phyloP scores from a whole-genome alignment of 202 grass and related monocot species.

The Brachypodium distachyon region DNA sequence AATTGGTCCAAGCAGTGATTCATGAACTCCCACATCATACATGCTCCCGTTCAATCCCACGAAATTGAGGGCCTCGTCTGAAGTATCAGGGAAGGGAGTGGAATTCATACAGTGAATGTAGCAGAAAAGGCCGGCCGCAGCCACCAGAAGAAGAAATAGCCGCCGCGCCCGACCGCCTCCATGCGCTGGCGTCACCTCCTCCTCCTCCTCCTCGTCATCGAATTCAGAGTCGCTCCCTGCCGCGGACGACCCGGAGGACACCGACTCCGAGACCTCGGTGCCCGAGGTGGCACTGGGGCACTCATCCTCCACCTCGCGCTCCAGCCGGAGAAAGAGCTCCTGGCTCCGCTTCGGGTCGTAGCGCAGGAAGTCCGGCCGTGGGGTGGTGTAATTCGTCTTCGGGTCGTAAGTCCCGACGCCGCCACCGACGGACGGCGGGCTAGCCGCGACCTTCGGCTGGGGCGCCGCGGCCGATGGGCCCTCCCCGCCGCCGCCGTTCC shows the following conservation, averaged over 20 bases:
- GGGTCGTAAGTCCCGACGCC: conserved; percentile 53
- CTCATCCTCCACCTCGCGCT: conserved; percentile 25
- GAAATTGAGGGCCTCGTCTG: conserved; percentile 1
- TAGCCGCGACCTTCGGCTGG: not conserved
- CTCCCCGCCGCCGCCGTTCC: conserved; percentile 18
- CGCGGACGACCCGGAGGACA: not conserved
- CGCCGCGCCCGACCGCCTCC: conserved; percentile 10
- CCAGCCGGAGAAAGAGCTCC: conserved; percentile 48
- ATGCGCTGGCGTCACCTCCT: not conserved
- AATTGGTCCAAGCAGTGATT: not conserved
- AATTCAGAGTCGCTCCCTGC: not conserved
- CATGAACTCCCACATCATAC: not conserved
- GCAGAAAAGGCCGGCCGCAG: conserved; percentile 23
- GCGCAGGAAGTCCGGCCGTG: conserved; percentile 65
- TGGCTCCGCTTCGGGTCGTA: conserved; percentile 58
- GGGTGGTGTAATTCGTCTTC: conserved; percentile 66
- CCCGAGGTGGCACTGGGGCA: conserved; percentile 14
- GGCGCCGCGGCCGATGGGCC: not conserved
- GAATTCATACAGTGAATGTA: conserved; percentile 35
- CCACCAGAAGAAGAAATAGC: conserved; percentile 35
- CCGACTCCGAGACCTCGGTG: not conserved
- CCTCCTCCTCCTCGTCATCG: conserved; percentile 8
- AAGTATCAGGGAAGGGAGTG: not conserved
- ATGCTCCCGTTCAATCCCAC: not conserved
- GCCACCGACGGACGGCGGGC: conserved; percentile 1